Base-by-base conservation (phyloP, 1,139 yeast species). In the Hanseniaspora gamundiae region DNA sequence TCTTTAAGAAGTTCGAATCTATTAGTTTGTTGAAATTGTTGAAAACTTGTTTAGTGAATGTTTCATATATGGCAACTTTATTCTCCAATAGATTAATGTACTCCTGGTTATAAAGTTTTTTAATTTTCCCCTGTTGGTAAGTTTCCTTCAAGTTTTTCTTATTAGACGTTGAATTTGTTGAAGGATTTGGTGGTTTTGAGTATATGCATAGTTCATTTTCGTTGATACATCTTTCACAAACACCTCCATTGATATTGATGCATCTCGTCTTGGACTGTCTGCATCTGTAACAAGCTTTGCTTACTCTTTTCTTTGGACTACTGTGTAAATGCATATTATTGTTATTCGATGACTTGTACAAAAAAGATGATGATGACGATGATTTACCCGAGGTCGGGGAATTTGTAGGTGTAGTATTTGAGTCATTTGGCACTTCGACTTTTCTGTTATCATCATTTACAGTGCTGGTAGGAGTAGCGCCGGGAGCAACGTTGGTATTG, bases 241-340 rank as follows among this genome's bases (percentile, higher is more conserved):
- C 47, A 17, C 50, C 43, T 17, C 47, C 48, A 19, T 47, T 48
- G 21, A 45, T 47, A 17, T 47, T 47, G 20, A 45, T 45, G 26
- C 50, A 48, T 24, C 45, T 46, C n/a, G 48, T 48, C 36, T 48
- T 48, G 5, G 50, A 48, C 29, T 48, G 47, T 29, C 48, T 45
- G 24, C 50, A 48, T 10, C 55, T 48, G 8, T 52, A 51, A 24
- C 50, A 48, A 1, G 50, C 50, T 22, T 48, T 48, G 10, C 49
- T 46, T 2, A 48, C 48, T 27, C 50, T 40, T 29, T 45, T 44
- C 28, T 48, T 48, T 2, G 46, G 44, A 21, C 42, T 39, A 20
- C 44, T 41, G 17, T 41, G 38, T 11, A 33, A 39, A n/a, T 36
- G 24, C n/a, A 41, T 33, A 7, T 30, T 16, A 30, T 30, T 16